Conservation (phyloP, 768 basidiomycete species). For the Trametes cinnabarina region DNA sequence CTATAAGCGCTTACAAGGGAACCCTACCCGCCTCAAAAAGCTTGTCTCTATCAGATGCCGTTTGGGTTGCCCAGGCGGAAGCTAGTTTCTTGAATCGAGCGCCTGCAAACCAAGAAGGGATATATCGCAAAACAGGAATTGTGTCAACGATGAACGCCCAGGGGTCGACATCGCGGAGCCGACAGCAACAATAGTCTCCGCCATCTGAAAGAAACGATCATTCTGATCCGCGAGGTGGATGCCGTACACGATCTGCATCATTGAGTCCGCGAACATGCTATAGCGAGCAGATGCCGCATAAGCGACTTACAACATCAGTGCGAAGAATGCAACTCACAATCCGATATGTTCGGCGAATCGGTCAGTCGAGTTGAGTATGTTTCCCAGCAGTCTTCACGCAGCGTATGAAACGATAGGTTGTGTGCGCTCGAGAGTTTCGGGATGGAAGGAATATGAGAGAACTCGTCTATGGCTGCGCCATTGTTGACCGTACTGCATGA, state of each 20-base stretch:
- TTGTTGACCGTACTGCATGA: slow-evolving; percentile 1
- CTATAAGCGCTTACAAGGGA: slow-evolving; percentile 48
- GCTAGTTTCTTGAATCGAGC: slow-evolving; percentile 66
- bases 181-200: not conserved
- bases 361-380: not conserved
- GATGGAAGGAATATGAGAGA: slow-evolving; percentile 2
- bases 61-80: slow-evolving; percentile 55
- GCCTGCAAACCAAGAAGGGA: slow-evolving; percentile 70
- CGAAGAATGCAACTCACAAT: not conserved
- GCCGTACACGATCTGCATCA: slow-evolving; percentile 42
- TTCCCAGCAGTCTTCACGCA: not conserved
- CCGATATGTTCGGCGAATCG: slow-evolving; percentile 6
- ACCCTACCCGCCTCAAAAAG: slow-evolving; percentile 58
- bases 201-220: slow-evolving; percentile 14
- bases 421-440: slow-evolving; percentile 17
- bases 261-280: slow-evolving; percentile 48
- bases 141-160: slow-evolving; percentile 6
- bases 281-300: slow-evolving; percentile 38
- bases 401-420: not conserved
- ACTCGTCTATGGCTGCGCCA: slow-evolving; percentile 13
- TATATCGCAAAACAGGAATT: slow-evolving; percentile 43
- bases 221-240: slow-evolving; percentile 44
- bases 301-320: not conserved
- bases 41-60: slow-evolving; percentile 60
- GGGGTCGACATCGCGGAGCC: slow-evolving; percentile 10